Conservation (phyloP, 2,329 filamentous ascomycete species). For the Apiospora rasikravindrae region DNA sequence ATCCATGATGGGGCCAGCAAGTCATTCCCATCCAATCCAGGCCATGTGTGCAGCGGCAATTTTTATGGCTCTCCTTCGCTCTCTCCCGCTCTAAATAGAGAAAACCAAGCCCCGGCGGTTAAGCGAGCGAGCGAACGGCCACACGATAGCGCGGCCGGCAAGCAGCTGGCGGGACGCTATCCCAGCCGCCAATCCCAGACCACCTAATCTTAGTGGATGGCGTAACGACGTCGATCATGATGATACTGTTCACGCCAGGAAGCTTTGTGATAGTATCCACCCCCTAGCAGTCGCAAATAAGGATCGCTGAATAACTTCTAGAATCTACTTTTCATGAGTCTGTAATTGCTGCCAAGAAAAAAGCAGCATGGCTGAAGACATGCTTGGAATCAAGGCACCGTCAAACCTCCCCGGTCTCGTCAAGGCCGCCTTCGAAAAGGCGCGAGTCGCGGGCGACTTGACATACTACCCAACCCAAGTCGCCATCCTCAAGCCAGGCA, state of each 20-base stretch:
- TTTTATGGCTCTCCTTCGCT: not conserved
- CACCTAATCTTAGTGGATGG: not conserved
- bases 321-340: not conserved
- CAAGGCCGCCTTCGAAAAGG: conserved; percentile 53
- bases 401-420: conserved; percentile 58
- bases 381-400: conserved; percentile 49
- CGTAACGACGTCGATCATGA: conserved; percentile 12
- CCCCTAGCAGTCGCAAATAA: not conserved
- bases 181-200: not conserved
- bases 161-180: not conserved
- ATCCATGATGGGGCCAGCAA: not conserved
- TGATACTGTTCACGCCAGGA: not conserved
- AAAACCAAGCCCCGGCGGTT: not conserved
- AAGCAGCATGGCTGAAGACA: conserved; percentile 28
- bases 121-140: not conserved
- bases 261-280: not conserved
- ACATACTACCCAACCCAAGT: conserved; percentile 61
- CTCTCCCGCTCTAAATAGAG: not conserved
- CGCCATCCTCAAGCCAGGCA: conserved; percentile 49
- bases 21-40: not conserved
- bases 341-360: not conserved
- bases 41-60: not conserved
- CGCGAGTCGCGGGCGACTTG: conserved; percentile 53
- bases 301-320: not conserved
- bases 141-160: not conserved